Percentiles rank a stretch among this genome's conserved stretches.
These are phyloP conservation scores for Phycomyces blakesleeanus DNA, from an alignment of 192 early-diverging fungal genomes.

Conservation along the genomic window DNA sequence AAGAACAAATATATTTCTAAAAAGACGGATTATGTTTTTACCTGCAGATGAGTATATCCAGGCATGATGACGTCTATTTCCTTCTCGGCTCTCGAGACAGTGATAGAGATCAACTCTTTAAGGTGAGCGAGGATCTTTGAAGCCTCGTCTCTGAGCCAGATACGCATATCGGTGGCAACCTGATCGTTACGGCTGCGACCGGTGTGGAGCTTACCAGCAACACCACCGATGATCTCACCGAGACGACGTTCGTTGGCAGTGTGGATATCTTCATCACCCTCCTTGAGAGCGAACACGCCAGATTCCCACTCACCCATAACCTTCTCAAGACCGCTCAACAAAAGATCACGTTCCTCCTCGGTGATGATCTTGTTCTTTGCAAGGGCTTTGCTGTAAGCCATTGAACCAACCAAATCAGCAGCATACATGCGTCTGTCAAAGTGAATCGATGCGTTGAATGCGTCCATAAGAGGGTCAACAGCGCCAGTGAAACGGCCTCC, in stretches of 20 bases:
- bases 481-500: constrained; percentile 87
- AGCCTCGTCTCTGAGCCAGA: constrained; percentile 87
- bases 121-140: constrained; percentile 58
- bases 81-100: constrained; percentile 73
- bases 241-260: constrained; percentile 97
- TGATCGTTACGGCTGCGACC: constrained; percentile 96
- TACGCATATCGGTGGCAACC: constrained; percentile 95
- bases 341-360: constrained; percentile 60
- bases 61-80: constrained; percentile 98
- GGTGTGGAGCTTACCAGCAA: constrained; percentile 97
- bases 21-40: constrained; percentile 22
- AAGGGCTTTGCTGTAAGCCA: constrained; percentile 86
- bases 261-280: constrained; percentile 97
- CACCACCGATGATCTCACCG: constrained; percentile 84
- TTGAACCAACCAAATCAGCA: constrained; percentile 84
- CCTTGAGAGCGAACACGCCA: constrained; percentile 63
- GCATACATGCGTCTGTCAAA: constrained; percentile 93
- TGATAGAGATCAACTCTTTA: constrained; percentile 71
- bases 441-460: constrained; percentile 91
- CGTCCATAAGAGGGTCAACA: constrained; percentile 94
- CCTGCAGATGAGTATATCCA: constrained; percentile 97
- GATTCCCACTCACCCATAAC: constrained; percentile 83
- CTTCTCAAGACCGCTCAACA: constrained; percentile 71
- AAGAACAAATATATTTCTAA: background rate
- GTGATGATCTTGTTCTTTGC: constrained; percentile 71